A percentile compares a stretch with the other conserved stretches of the same genome.
Evolutionary conservation across 257 asterid genomes (phyloP).

Genomic region (Fraxinus cuspidata): DNA sequence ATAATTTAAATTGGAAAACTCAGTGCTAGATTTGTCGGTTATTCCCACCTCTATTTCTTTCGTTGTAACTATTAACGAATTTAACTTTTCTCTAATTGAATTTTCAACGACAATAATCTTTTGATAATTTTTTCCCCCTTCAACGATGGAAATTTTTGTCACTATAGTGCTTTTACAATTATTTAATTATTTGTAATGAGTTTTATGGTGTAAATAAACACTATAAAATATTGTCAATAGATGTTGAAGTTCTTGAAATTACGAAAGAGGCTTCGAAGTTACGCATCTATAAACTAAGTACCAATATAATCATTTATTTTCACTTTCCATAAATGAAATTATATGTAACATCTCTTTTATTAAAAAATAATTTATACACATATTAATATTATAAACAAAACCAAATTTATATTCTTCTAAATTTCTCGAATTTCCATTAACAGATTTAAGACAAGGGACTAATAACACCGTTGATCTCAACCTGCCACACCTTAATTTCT

Average conservation of each 20-base stretch:
- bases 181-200: no score
- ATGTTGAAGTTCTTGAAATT: not conserved
- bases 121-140: no score
- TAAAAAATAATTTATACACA: not conserved
- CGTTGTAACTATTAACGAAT: not conserved
- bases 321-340: not conserved
- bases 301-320: no score
- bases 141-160: not conserved
- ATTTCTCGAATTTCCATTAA: not conserved
- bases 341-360: not conserved
- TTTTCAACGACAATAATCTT: no score
- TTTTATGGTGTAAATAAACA: no score
- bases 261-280: no score
- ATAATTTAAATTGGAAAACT: not conserved
- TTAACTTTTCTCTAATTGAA: not conserved
- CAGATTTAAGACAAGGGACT: not conserved
- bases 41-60: no score
- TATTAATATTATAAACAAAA: not conserved
- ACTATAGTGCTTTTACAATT: no score
- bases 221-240: not conserved
- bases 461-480: constrained; percentile 33
- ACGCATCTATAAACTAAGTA: no score
- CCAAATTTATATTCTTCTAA: not conserved
- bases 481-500: constrained; percentile 73
- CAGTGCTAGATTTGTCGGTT: no score